Evolutionary conservation across 345 rosid genomes (phyloP), one percentile per base, ranked within the genome.

Genomic region (Microcos paniculata): DNA sequence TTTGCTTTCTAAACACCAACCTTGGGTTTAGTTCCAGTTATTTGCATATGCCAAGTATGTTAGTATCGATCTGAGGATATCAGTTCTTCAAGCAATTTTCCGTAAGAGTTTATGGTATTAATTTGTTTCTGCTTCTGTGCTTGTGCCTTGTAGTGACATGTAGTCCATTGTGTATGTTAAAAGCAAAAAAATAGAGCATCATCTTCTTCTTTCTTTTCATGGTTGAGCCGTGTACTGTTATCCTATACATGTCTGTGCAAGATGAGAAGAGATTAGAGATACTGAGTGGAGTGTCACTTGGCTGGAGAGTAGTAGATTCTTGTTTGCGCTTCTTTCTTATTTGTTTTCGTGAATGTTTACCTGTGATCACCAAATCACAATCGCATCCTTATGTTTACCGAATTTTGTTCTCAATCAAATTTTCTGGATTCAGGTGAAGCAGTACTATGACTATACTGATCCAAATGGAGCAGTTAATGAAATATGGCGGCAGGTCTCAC

Each of bases 401-500:
- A 65, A 14, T 61, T 16, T 57, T 49, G 45, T 67, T 40, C 51
- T 40, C 4, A 72, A 56, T 46, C 26, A 72, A 72, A 40, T 49
- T 62, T 35, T 65, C 55, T 40, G 38, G 70, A 30, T 80, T 71
- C 93, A 95, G 99, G 91, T 93, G 76, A 88, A 78, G 79, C 84
- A 86, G 33, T 96, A 87, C 73, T 96, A 89, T 53, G 94, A 85
- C 33, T 81, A 88, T 46, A 79, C 23, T 18, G 56, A 81, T 78
- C 85, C 90, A 13, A 78, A 89, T 71, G 99, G 99, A 85, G 84
- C 97, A 56, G 98, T 93, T 72, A 85, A 89, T 65, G 98, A 92
- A 83, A 90, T 93, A 61, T 96, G 99, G 99, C 92, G 88, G 30
- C 88, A 92, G 84, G 85, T 96, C 62, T 82, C 92, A 0, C 92